Percentiles rank a stretch among this genome's conserved stretches.
These are phyloP conservation scores for Cardamine chenopodiifolia DNA, from an alignment of 345 rosid species.

Conservation along the genomic window DNA sequence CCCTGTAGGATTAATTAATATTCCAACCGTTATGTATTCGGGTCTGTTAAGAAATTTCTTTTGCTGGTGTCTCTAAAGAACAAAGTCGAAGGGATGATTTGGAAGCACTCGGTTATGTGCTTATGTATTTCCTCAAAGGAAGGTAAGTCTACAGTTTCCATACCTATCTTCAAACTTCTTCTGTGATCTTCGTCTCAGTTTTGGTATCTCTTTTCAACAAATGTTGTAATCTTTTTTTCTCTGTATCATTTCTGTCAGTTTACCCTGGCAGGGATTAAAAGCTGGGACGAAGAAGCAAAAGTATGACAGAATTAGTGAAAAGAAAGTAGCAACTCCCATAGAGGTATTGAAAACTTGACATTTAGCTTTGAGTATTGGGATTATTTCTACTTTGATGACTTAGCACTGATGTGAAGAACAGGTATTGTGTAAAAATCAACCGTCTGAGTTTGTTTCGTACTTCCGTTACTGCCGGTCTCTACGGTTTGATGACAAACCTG, in stretches of 20 bases:
- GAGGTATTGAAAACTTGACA: conserved; percentile 49
- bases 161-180: conserved; percentile 17
- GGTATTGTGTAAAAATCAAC: conserved; percentile 72
- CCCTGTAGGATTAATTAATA: neutral
- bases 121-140: conserved; percentile 79
- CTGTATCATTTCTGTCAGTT: conserved; percentile 49
- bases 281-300: conserved; percentile 88
- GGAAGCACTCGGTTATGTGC: conserved; percentile 82
- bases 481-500: conserved; percentile 83
- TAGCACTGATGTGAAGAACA: conserved; percentile 32
- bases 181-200: neutral
- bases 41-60: neutral
- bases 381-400: neutral
- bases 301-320: conserved; percentile 78
- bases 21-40: neutral
- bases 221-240: neutral
- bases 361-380: neutral
- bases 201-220: neutral
- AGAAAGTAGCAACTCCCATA: conserved; percentile 75
- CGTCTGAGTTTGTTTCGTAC: conserved; percentile 72
- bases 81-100: conserved; percentile 89
- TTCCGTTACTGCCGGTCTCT: conserved; percentile 76
- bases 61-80: conserved; percentile 48
- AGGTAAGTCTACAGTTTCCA: conserved; percentile 47
- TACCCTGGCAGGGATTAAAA: conserved; percentile 84